Percentiles rank a stretch among this genome's conserved stretches.
Evolutionary conservation across 2,329 filamentous ascomycete species (phyloP).

Genomic region (Arachnopeziza araneosa): DNA sequence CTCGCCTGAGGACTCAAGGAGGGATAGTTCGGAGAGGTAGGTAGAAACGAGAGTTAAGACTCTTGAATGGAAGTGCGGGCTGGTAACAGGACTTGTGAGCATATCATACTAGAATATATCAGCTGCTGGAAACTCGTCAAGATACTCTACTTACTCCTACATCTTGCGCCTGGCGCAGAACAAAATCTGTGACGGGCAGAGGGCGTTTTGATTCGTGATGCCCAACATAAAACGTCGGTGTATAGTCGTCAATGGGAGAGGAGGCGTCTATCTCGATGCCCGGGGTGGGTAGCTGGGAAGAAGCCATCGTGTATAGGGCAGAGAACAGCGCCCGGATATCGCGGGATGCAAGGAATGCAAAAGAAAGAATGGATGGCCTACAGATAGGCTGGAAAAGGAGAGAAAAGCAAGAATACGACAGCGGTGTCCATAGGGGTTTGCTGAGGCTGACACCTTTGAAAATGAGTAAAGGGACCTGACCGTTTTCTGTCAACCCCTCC

Average conservation of each 20-base stretch:
- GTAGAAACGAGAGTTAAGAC: slow-evolving; percentile 57
- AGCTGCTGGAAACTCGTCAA: slow-evolving; percentile 14
- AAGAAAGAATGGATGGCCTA: background rate
- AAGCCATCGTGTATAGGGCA: background rate
- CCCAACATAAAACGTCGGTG: slow-evolving; percentile 60
- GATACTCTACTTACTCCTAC: slow-evolving; percentile 51
- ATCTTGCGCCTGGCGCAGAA: slow-evolving; percentile 64
- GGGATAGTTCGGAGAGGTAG: slow-evolving; percentile 40
- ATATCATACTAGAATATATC: slow-evolving; percentile 61
- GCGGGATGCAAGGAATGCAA: background rate
- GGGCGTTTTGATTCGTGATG: slow-evolving; percentile 64
- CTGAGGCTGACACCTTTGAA: background rate
- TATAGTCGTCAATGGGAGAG: slow-evolving; percentile 25
- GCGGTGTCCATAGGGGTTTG: background rate
- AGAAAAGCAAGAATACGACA: background rate
- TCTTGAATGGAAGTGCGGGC: slow-evolving; percentile 62
- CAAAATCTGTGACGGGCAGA: slow-evolving; percentile 54
- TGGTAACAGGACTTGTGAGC: slow-evolving; percentile 74
- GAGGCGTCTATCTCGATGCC: background rate
- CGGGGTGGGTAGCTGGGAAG: background rate
- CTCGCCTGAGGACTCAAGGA: slow-evolving; percentile 37
- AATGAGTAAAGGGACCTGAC: background rate
- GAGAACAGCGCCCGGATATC: background rate
- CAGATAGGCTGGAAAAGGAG: too few relatives aligned
- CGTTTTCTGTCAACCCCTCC: background rate